These are phyloP conservation scores for Lactifluus hygrophoroides DNA, from an alignment of 768 basidiomycete species.

Conservation along the genomic window DNA sequence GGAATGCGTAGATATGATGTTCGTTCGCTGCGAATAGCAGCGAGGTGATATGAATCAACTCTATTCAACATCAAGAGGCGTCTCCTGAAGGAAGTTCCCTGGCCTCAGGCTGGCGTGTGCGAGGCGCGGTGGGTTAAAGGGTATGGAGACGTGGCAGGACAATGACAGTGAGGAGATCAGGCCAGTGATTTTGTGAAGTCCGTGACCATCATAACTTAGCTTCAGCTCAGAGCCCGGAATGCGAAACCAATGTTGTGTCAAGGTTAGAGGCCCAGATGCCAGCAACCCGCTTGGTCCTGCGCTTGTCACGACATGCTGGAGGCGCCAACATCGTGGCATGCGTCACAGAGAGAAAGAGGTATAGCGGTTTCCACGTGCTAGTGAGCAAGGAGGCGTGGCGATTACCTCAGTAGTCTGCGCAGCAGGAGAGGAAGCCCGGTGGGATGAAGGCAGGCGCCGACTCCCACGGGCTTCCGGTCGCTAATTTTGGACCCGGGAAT, in stretches of 20 bases:
- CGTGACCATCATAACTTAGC: not conserved
- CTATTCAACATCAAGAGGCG: not conserved
- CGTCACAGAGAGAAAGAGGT: not conserved
- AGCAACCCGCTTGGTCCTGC: not conserved
- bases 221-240: not conserved
- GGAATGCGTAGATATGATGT: not conserved
- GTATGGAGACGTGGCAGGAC: not conserved
- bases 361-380: not conserved
- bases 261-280: not conserved
- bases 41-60: not conserved
- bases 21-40: not conserved
- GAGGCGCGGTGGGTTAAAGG: not conserved
- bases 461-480: not conserved
- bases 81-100: not conserved
- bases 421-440: not conserved
- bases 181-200: not conserved
- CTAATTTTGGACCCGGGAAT: not conserved
- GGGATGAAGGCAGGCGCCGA: slow-evolving; percentile 6
- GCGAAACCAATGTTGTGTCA: not conserved
- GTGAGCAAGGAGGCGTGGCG: not conserved
- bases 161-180: not conserved
- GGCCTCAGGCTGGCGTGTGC: not conserved
- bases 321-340: not conserved
- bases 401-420: not conserved
- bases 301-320: not conserved